These are phyloP conservation scores for Spergularia bocconei DNA, from an alignment of 148 eudicot species.

Conservation along the genomic window DNA sequence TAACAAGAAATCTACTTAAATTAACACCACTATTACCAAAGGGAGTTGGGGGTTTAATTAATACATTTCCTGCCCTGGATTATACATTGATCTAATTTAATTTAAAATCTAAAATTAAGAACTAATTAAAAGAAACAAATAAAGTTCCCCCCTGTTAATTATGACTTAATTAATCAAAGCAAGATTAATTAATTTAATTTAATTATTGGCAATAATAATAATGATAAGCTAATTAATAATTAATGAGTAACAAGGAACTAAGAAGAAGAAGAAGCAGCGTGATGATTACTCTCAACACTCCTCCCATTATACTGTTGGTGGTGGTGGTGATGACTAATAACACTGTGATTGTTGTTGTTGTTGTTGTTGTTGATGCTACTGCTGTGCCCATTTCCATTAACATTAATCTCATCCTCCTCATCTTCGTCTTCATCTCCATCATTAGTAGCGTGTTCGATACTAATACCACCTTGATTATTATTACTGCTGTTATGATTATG, in stretches of 20 bases:
- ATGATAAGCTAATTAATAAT: background rate
- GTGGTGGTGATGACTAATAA: background rate
- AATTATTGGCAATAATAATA: background rate
- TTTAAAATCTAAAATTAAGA: background rate
- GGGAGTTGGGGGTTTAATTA: too few species aligned
- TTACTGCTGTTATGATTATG: background rate
- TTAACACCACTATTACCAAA: too few species aligned
- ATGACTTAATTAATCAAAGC: background rate
- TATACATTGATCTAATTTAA: too few species aligned
- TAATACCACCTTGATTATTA: background rate
- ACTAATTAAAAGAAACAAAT: background rate
- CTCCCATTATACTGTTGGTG: constrained; percentile 13
- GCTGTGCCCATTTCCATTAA: constrained; percentile 19
- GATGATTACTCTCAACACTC: constrained; percentile 20
- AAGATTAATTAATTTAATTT: background rate
- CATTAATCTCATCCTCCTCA: background rate
- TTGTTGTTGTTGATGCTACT: constrained; percentile 22
- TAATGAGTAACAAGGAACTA: constrained; percentile 8
- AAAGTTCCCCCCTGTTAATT: background rate
- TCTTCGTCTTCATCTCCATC: background rate
- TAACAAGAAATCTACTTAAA: background rate
- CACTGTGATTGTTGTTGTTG: constrained; percentile 12
- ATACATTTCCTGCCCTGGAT: too few species aligned
- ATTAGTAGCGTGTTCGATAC: background rate
- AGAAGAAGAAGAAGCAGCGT: constrained; percentile 28